Evolutionary conservation across 331 rosid genomes (phyloP).

Genomic region (Malus hybrid): DNA sequence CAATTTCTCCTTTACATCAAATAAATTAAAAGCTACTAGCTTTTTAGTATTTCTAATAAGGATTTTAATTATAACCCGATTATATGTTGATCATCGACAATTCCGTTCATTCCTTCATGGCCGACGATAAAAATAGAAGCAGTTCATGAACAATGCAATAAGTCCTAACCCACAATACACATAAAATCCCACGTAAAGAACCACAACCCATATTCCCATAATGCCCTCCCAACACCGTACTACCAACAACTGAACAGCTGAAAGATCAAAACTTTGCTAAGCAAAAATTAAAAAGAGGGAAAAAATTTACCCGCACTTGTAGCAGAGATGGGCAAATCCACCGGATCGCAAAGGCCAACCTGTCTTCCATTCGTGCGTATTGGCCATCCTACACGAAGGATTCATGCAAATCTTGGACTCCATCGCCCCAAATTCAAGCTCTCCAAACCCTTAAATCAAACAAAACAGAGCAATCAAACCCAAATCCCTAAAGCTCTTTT

Average conservation of each 20-base stretch:
- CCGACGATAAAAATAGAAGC: not conserved
- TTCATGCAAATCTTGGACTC: conserved; percentile 62
- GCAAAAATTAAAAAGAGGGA: not conserved
- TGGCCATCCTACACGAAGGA: conserved; percentile 36
- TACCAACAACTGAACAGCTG: conserved; percentile 12
- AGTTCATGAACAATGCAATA: not conserved
- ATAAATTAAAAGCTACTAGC: not conserved
- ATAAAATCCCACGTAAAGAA: not conserved
- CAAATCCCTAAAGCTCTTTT: conserved; percentile 37
- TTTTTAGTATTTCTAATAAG: no score
- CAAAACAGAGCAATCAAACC: conserved; percentile 31
- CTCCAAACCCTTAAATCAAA: conserved; percentile 8
- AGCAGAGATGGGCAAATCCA: conserved; percentile 81
- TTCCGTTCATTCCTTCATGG: not conserved
- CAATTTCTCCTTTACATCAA: not conserved
- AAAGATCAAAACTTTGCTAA: conserved; percentile 14
- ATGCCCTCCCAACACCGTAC: conserved; percentile 10
- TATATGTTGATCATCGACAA: not conserved
- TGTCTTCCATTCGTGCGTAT: conserved; percentile 56
- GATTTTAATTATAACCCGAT: not conserved
- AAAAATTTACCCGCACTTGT: conserved; percentile 69
- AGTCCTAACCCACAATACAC: conserved; percentile 24
- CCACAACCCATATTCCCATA: conserved; percentile 4
- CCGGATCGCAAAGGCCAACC: conserved; percentile 93
- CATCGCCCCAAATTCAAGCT: conserved; percentile 50